These are phyloP conservation scores for Stephanodiscus triporus DNA, from an alignment of 108 stramenopile species.

Conservation along the genomic window DNA sequence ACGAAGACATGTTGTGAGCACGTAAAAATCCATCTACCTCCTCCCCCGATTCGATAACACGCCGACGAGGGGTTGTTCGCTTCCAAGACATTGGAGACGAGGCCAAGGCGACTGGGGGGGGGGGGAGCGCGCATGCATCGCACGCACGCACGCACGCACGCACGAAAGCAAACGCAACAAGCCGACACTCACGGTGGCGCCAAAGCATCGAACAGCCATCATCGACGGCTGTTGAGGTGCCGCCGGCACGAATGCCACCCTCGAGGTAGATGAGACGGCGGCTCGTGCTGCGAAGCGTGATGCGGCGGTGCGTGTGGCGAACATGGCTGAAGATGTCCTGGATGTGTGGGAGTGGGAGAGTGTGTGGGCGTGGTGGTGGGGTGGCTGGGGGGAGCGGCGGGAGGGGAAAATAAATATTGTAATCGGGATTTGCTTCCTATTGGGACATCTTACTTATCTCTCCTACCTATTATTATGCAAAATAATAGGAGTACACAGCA, in stretches of 20 bases:
- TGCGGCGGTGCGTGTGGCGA: constrained; percentile 71
- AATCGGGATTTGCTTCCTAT: no score
- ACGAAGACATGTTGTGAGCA: neutral
- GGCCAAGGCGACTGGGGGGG: neutral
- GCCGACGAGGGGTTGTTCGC: neutral
- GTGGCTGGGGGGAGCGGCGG: neutral
- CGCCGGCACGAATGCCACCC: constrained; percentile 34
- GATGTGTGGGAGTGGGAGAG: neutral
- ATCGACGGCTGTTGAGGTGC: neutral
- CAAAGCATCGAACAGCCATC: constrained; percentile 64
- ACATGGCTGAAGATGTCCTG: constrained; percentile 46
- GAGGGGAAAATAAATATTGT: no score
- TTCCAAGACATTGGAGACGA: no score
- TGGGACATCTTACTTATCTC: no score
- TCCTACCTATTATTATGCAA: no score
- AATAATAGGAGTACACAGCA: neutral
- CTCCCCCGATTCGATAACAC: neutral
- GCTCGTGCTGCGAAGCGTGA: constrained; percentile 73
- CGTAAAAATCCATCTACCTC: neutral
- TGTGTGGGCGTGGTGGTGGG: no score
- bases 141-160: no score
- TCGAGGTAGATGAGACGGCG: constrained; percentile 34
- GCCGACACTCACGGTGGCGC: constrained; percentile 44
- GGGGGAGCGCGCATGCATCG: neutral
- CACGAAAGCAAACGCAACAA: no score